Percentiles rank a stretch among this genome's conserved stretches.
phyloP scores from a whole-genome alignment of 164 flowering plant genomes.

The Liriodendron chinense region DNA sequence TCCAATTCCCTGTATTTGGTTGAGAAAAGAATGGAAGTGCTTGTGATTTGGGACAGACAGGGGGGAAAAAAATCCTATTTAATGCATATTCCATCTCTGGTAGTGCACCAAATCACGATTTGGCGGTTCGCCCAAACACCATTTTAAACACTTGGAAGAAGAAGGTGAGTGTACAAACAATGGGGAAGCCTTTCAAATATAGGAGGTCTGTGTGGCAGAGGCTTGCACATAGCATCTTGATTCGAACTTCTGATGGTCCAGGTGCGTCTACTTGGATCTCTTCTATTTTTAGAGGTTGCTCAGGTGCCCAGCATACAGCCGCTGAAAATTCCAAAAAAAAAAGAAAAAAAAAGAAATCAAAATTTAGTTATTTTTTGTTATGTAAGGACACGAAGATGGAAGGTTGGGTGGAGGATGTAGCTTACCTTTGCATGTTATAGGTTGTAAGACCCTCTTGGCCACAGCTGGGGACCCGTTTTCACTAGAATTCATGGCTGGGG shows the following conservation, averaged over 20 bases:
- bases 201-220: slow-evolving; percentile 46
- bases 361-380: not conserved
- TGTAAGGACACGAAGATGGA: not conserved
- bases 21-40: too few relatives aligned
- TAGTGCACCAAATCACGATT: too few relatives aligned
- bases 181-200: slow-evolving; percentile 16
- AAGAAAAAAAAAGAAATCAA: too few relatives aligned
- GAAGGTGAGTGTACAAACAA: slow-evolving; percentile 8
- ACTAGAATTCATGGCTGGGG: too few relatives aligned
- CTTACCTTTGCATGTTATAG: slow-evolving; percentile 6
- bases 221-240: slow-evolving; percentile 49
- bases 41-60: too few relatives aligned
- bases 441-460: not conserved
- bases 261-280: slow-evolving; percentile 51
- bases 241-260: slow-evolving; percentile 36
- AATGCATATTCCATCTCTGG: too few relatives aligned
- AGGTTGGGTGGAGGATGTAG: not conserved
- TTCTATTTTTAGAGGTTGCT: slow-evolving; percentile 33
- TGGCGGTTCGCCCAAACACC: not conserved
- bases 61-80: too few relatives aligned
- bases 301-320: slow-evolving; percentile 34
- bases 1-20: too few relatives aligned
- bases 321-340: slow-evolving; percentile 19
- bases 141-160: too few relatives aligned
- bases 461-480: too few relatives aligned